Conservation (phyloP, 2,329 filamentous ascomycete genomes). For the Fusarium sp. region DNA sequence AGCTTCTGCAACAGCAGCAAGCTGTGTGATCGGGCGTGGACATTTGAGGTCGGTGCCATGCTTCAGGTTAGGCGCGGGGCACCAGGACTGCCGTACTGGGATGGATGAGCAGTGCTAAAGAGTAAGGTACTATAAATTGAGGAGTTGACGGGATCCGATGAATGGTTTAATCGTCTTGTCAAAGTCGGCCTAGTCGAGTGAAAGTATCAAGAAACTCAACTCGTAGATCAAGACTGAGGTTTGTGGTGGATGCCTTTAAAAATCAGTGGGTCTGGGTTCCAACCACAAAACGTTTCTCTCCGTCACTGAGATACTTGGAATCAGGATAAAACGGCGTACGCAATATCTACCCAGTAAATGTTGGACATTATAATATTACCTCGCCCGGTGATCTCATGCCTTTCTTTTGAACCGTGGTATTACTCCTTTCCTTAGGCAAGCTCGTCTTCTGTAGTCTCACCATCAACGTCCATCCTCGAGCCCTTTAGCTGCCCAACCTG, state of each 20-base stretch:
- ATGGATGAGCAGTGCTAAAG: background rate
- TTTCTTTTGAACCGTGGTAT: background rate
- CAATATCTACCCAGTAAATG: background rate
- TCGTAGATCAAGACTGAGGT: background rate
- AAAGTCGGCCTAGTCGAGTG: background rate
- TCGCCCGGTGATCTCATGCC: background rate
- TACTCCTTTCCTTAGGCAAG: background rate
- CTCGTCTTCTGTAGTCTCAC: conserved; percentile 14
- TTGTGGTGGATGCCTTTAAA: conserved; percentile 33
- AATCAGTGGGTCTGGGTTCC: conserved; percentile 33
- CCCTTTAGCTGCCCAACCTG: conserved; percentile 1
- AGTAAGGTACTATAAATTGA: background rate
- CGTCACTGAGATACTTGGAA: background rate
- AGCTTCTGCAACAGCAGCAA: conserved; percentile 86
- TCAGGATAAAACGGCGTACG: background rate
- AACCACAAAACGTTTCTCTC: background rate
- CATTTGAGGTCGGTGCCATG: conserved; percentile 69
- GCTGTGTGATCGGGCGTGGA: conserved; percentile 85
- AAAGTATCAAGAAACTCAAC: conserved; percentile 11
- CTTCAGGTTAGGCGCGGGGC: background rate
- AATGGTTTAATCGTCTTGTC: background rate
- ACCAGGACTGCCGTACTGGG: background rate
- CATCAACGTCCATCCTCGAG: conserved; percentile 29
- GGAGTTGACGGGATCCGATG: background rate
- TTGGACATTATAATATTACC: background rate